phyloP scores from a whole-genome alignment of 768 basidiomycete genomes.

The Psilocybe subaeruginosa region DNA sequence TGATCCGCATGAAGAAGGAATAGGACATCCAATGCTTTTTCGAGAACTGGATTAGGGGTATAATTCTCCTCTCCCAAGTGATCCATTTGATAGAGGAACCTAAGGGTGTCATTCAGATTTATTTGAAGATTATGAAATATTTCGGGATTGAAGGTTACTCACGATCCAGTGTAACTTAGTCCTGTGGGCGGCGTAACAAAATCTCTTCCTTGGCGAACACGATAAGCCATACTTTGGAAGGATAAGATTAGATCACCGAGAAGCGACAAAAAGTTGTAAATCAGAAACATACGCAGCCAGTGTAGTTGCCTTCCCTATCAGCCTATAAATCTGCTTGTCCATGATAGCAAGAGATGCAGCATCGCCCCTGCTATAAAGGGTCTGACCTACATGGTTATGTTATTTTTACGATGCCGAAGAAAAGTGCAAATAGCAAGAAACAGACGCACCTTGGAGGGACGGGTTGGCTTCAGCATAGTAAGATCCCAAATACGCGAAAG shows the following conservation, averaged over 20 bases:
- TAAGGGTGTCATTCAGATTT: conserved; percentile 23
- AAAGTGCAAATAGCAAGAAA: neutral
- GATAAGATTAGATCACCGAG: conserved; percentile 5
- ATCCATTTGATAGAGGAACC: conserved; percentile 92
- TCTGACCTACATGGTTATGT: conserved; percentile 57
- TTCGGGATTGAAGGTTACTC: conserved; percentile 21
- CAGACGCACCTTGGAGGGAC: conserved; percentile 66
- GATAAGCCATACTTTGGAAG: conserved; percentile 80
- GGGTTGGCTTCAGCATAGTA: conserved; percentile 91
- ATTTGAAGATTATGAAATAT: neutral
- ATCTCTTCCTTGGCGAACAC: conserved; percentile 86
- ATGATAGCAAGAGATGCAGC: conserved; percentile 70
- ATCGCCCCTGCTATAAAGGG: conserved; percentile 73
- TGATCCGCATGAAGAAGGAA: conserved; percentile 92
- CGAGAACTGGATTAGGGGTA: conserved; percentile 81
- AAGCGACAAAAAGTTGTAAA: neutral
- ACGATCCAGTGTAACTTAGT: conserved; percentile 85
- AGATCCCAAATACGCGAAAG: conserved; percentile 86
- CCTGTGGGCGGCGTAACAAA: conserved; percentile 86
- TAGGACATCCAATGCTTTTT: conserved; percentile 84
- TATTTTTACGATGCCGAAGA: neutral
- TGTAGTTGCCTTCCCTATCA: conserved; percentile 89
- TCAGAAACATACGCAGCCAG: conserved; percentile 69
- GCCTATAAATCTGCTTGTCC: conserved; percentile 91
- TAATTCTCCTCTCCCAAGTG: conserved; percentile 76